phyloP scores from a whole-genome alignment of 2,329 filamentous ascomycete genomes.

The Ascochyta lentis region DNA sequence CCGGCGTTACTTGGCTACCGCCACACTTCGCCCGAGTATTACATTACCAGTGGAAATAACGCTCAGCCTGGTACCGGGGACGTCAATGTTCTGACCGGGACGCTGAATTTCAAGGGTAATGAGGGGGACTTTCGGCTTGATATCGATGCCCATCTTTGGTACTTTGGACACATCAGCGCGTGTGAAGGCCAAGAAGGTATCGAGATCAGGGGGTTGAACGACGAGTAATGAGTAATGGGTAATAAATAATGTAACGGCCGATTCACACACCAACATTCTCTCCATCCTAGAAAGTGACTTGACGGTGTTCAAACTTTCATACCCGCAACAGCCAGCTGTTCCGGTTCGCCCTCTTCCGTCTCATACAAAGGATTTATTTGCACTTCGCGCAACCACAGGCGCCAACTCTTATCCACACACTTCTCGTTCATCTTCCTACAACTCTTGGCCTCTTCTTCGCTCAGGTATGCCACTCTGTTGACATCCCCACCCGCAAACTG shows the following conservation, averaged over 20 bases:
- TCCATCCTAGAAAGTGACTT: background rate
- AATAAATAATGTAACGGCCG: constrained; percentile 3
- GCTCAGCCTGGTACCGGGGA: constrained; percentile 29
- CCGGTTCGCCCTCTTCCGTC: constrained; percentile 44
- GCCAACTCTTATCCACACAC: constrained; percentile 48
- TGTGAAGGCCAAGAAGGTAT: constrained; percentile 40
- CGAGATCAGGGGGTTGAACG: constrained; percentile 27
- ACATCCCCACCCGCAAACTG: constrained; percentile 38
- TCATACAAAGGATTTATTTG: constrained; percentile 43
- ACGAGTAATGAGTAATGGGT: background rate
- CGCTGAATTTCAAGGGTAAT: constrained; percentile 37
- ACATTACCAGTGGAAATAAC: constrained; percentile 37
- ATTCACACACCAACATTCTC: background rate
- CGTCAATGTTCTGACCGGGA: constrained; percentile 27
- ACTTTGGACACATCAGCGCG: constrained; percentile 45
- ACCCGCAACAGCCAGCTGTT: constrained; percentile 30
- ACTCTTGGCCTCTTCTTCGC: constrained; percentile 44
- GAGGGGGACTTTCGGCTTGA: constrained; percentile 38
- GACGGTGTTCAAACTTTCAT: constrained; percentile 29
- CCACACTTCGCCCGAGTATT: constrained; percentile 75
- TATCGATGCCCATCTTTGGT: constrained; percentile 43
- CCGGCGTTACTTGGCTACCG: constrained; percentile 66
- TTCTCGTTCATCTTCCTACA: constrained; percentile 44
- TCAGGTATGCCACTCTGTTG: constrained; percentile 38
- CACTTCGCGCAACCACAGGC: constrained; percentile 52